These are phyloP conservation scores for Neonectria sp. DNA, from an alignment of 2,329 filamentous ascomycete genomes.

Conservation along the genomic window DNA sequence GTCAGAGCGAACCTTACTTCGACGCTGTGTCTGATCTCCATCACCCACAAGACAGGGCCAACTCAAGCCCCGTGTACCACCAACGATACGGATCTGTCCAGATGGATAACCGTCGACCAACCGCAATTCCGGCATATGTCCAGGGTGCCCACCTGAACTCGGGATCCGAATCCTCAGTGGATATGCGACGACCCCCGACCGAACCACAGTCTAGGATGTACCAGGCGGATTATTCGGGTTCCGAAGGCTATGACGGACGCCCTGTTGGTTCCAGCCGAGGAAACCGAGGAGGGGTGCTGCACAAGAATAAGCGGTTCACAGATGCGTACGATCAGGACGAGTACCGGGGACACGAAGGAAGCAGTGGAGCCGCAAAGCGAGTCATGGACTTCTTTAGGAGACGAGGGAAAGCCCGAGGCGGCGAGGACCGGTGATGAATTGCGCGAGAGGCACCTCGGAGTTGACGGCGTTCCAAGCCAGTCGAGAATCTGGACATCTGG, in stretches of 20 bases:
- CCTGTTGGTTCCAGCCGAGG: constrained; percentile 56
- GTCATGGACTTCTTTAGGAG: constrained; percentile 99
- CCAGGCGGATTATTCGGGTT: constrained; percentile 59
- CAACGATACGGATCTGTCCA: constrained; percentile 60
- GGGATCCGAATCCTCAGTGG: constrained; percentile 69
- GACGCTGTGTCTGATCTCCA: constrained; percentile 57
- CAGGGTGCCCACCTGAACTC: constrained; percentile 62
- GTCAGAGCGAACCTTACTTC: constrained; percentile 56
- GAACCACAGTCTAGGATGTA: constrained; percentile 60
- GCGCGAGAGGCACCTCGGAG: constrained; percentile 39
- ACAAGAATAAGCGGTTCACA: constrained; percentile 90
- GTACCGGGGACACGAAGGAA: constrained; percentile 80
- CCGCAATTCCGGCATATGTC: constrained; percentile 63
- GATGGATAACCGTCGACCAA: constrained; percentile 57
- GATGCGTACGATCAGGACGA: constrained; percentile 88
- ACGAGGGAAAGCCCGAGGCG: constrained; percentile 81
- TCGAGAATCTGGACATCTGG: constrained; percentile 43
- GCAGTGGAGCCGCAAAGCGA: constrained; percentile 87
- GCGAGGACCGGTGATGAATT: constrained; percentile 65
- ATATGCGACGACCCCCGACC: constrained; percentile 60
- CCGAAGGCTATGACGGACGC: constrained; percentile 60
- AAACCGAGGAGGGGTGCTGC: constrained; percentile 73
- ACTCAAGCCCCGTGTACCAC: constrained; percentile 57
- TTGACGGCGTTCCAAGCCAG: constrained; percentile 42
- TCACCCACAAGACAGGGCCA: constrained; percentile 53